These are phyloP conservation scores for Arachnomyces sp. DNA, from an alignment of 2,329 filamentous ascomycete genomes.

Conservation along the genomic window DNA sequence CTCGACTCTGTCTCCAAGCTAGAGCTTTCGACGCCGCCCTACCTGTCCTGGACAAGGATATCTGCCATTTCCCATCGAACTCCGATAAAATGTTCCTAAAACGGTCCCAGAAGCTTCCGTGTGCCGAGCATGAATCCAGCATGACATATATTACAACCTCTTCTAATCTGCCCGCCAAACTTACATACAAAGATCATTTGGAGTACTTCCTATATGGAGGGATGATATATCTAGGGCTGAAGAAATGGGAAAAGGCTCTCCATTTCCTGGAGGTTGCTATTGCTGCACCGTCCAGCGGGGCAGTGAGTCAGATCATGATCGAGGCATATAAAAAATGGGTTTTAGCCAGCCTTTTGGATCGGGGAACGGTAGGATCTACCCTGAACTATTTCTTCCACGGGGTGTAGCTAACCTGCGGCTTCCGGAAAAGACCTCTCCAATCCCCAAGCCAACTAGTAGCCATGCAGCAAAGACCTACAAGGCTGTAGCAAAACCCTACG, in stretches of 20 bases:
- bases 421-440: constrained; percentile 8
- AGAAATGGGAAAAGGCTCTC: constrained; percentile 55
- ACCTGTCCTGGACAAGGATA: constrained; percentile 33
- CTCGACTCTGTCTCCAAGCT: constrained; percentile 35
- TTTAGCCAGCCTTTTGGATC: constrained; percentile 62
- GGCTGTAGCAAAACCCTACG: constrained; percentile 59
- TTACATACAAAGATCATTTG: constrained; percentile 40
- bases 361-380: constrained; percentile 48
- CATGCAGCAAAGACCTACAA: constrained; percentile 50
- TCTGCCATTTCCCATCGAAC: constrained; percentile 33
- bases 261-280: constrained; percentile 58
- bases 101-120: constrained; percentile 18
- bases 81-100: constrained; percentile 18
- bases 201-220: constrained; percentile 60
- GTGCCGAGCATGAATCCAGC: constrained; percentile 24
- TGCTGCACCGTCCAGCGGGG: constrained; percentile 56
- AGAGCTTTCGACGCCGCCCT: constrained; percentile 31
- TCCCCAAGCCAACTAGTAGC: constrained; percentile 50
- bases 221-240: constrained; percentile 54
- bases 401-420: background rate
- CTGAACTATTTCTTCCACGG: background rate
- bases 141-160: constrained; percentile 27
- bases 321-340: constrained; percentile 92
- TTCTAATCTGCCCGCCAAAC: constrained; percentile 31
- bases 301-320: constrained; percentile 67